These are phyloP conservation scores for Hygrophoropsis aurantiaca DNA, from an alignment of 768 basidiomycete species.

Conservation along the genomic window DNA sequence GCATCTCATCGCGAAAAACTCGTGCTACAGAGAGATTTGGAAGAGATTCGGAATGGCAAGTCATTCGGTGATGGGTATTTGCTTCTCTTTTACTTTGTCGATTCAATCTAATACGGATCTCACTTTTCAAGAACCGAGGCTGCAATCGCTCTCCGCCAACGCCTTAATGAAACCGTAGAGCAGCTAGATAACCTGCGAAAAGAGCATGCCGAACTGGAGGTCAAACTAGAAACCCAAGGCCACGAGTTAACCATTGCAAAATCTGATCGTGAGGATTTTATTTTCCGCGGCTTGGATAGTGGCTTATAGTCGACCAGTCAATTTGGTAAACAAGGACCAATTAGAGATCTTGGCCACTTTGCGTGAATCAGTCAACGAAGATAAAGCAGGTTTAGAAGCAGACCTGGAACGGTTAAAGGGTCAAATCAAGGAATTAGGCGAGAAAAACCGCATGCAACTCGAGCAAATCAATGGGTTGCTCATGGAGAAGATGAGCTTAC, in stretches of 20 bases:
- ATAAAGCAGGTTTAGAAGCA: constrained; percentile 72
- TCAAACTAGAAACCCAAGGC: constrained; percentile 58
- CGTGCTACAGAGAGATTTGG: constrained; percentile 74
- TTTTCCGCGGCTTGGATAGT: background rate
- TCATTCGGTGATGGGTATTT: constrained; percentile 77
- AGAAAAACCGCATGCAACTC: constrained; percentile 89
- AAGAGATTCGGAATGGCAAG: constrained; percentile 89
- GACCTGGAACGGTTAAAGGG: constrained; percentile 65
- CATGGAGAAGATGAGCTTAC: constrained; percentile 87
- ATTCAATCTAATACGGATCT: constrained; percentile 4
- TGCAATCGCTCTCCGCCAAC: constrained; percentile 83
- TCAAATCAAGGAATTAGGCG: constrained; percentile 67
- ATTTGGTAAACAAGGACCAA: constrained; percentile 90
- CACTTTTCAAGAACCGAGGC: constrained; percentile 64
- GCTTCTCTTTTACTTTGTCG: background rate
- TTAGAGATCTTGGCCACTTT: constrained; percentile 83
- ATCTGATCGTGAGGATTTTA: constrained; percentile 67
- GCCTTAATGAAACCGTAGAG: constrained; percentile 84
- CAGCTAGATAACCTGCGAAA: constrained; percentile 72
- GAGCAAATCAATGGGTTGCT: constrained; percentile 85
- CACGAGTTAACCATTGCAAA: constrained; percentile 81
- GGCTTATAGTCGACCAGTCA: constrained; percentile 50
- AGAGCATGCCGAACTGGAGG: constrained; percentile 68
- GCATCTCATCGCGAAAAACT: constrained; percentile 81
- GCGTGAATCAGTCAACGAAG: constrained; percentile 86